phyloP scores from a whole-genome alignment of 2,329 filamentous ascomycete genomes.

The Pseudogymnoascus sp. region DNA sequence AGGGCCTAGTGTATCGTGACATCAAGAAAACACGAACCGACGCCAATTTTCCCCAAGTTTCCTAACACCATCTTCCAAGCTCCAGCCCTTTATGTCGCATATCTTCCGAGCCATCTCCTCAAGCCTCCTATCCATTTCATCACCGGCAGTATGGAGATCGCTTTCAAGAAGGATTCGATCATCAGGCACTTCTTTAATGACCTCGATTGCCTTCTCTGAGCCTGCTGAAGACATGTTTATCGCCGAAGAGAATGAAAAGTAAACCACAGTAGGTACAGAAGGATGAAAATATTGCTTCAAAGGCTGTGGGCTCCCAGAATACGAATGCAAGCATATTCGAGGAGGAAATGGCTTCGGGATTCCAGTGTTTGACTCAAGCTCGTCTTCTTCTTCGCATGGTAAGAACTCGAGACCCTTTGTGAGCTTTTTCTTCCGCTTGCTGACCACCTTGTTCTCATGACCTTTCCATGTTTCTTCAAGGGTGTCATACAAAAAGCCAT shows the following conservation, averaged over 20 bases:
- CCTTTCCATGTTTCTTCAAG: constrained; percentile 62
- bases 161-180: constrained; percentile 79
- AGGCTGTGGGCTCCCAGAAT: constrained; percentile 67
- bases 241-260: constrained; percentile 77
- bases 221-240: constrained; percentile 63
- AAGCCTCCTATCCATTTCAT: constrained; percentile 67
- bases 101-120: constrained; percentile 69
- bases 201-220: constrained; percentile 43
- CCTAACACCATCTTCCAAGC: constrained; percentile 59
- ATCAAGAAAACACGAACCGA: constrained; percentile 45
- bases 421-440: constrained; percentile 48
- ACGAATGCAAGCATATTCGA: constrained; percentile 88
- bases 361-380: constrained; percentile 27
- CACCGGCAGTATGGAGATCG: constrained; percentile 76
- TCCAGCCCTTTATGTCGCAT: constrained; percentile 72
- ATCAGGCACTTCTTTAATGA: constrained; percentile 65
- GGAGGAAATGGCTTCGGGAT: constrained; percentile 65
- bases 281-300: constrained; percentile 71
- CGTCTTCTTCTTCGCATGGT: constrained; percentile 29
- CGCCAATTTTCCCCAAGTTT: constrained; percentile 67
- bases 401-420: constrained; percentile 31
- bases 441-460: constrained; percentile 53
- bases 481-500: constrained; percentile 55
- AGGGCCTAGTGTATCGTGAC: background rate
- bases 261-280: constrained; percentile 66